These are phyloP conservation scores for Glebionis coronaria DNA, from an alignment of 129 eudicot species.

Conservation along the genomic window DNA sequence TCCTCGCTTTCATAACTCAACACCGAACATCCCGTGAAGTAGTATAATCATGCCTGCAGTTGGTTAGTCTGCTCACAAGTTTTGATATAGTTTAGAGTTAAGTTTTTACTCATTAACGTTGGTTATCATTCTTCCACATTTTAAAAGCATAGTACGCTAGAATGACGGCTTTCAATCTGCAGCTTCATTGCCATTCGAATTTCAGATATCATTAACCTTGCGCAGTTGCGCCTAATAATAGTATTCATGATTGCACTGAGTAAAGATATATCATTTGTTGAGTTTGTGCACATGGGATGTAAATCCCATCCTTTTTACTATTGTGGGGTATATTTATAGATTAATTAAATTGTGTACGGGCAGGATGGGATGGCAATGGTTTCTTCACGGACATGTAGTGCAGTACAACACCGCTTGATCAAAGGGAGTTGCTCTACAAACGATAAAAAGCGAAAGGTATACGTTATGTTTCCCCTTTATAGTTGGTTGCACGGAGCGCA, in stretches of 20 bases:
- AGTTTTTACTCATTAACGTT: not conserved
- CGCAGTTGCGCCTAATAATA: too few relatives aligned
- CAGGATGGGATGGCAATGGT: slow-evolving; percentile 10
- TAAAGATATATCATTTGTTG: not conserved
- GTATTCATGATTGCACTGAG: not conserved
- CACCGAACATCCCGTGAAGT: not conserved
- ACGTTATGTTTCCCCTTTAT: not conserved
- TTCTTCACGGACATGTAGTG: not conserved
- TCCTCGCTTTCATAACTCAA: too few relatives aligned
- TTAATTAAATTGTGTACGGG: not conserved
- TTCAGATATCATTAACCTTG: too few relatives aligned
- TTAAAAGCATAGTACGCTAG: too few relatives aligned
- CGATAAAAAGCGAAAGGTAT: slow-evolving; percentile 16
- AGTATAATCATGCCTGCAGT: slow-evolving; percentile 2
- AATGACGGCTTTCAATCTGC: too few relatives aligned
- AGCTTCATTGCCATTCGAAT: too few relatives aligned
- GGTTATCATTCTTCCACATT: too few relatives aligned
- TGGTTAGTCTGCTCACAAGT: not conserved
- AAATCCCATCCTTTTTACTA: not conserved
- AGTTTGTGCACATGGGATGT: not conserved
- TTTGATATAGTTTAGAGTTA: not conserved
- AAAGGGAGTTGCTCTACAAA: not conserved
- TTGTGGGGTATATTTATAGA: slow-evolving; percentile 1
- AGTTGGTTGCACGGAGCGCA: not conserved
- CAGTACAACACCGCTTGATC: not conserved